Base-by-base conservation (phyloP, 2,329 filamentous ascomycete genomes). In the Penicillium freii region DNA sequence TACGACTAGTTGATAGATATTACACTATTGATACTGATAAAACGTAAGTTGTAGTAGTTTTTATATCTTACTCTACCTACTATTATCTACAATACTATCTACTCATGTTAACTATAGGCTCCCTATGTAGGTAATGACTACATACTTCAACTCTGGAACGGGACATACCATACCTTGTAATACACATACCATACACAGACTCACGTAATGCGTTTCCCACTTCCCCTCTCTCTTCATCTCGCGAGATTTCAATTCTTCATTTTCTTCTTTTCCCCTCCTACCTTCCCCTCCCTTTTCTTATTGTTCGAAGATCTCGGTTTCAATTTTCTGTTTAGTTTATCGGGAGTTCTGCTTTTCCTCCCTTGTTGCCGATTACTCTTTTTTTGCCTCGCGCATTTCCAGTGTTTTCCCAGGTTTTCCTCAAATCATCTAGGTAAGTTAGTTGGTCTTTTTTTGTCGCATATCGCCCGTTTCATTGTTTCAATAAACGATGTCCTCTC, bases 321-420 rank as follows among this genome's bases (percentile, higher is more conserved):
- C 43, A 62, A 61, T 65, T 67, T 65, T 66, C 57, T 63, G 50
- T 52, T 52, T 52, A 51, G 49, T 65, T 65, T 65, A 61, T 64
- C 58, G 64, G 65, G 65, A 67, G 65, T 67, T 67, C 39, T 65
- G 61, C 63, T 67, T 62, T 57, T 58, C 55, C 58, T 55, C 60
- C 56, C 58, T 55, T 58, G 56, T 63, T 61, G 54, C 59, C 57
- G 47, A 46, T 62, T 54, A 48, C 57, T 56, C 51, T 50, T 63
- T 58, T 57, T 58, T 56, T 54, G 51, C 56, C 57, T 63, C 63
- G 63, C 58, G 51, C 59, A 60, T 62, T 63, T 47, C 58, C 50
- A 54, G 59, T 60, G 52, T 63, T 61, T 55, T 62, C 60, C 49
- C 58, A 57, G 46, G 36, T 63, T 56, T 61, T 60, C 58, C 62